phyloP scores from a whole-genome alignment of 164 flowering plant species.

The Taxillus chinensis region DNA sequence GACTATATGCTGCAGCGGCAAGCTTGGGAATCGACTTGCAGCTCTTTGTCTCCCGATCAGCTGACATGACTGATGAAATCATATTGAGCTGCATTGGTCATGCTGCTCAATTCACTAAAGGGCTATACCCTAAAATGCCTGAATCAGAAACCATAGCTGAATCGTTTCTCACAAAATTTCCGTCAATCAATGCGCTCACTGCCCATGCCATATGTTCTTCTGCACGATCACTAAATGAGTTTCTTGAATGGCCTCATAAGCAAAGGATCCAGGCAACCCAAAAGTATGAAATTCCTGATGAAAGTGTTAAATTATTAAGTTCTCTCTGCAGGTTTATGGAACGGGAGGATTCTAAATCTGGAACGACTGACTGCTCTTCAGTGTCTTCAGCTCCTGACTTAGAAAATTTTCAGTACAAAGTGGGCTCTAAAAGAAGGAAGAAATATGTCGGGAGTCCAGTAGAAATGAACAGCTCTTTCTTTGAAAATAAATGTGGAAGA shows the following conservation, averaged over 20 bases:
- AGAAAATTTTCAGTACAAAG: constrained; percentile 24
- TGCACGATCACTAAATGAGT: constrained; percentile 41
- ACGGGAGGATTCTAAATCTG: constrained; percentile 74
- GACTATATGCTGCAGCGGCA: constrained; percentile 86
- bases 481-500: constrained; percentile 15
- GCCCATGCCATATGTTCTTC: constrained; percentile 84
- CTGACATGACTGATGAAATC: constrained; percentile 75
- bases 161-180: constrained; percentile 76
- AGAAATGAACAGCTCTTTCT: constrained; percentile 16
- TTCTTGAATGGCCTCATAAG: constrained; percentile 47
- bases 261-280: constrained; percentile 32
- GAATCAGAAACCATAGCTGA: constrained; percentile 91
- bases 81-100: constrained; percentile 48
- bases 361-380: constrained; percentile 83
- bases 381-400: constrained; percentile 67
- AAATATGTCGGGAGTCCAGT: constrained; percentile 18
- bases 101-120: constrained; percentile 27
- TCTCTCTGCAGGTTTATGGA: constrained; percentile 71
- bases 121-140: constrained; percentile 54
- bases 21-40: constrained; percentile 75
- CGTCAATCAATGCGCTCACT: constrained; percentile 82
- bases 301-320: constrained; percentile 53
- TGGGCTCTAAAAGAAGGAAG: constrained; percentile 33
- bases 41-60: constrained; percentile 63
- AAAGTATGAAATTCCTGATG: constrained; percentile 58